Conservation (phyloP, 495 filamentous ascomycete genomes). For the Penicillium paxilli region DNA sequence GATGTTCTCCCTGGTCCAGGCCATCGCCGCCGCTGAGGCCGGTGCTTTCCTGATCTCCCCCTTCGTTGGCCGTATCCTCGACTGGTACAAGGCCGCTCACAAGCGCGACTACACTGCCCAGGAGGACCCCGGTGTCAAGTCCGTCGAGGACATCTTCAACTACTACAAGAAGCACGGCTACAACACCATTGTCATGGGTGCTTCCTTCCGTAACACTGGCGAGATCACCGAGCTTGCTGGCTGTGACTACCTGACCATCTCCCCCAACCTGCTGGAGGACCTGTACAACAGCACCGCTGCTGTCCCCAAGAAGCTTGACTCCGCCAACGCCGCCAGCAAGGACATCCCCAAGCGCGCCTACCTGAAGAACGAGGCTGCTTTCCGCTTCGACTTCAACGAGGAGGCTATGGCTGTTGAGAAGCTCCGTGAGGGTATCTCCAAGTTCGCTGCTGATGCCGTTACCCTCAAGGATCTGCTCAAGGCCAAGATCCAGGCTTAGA, state of each 20-base stretch:
- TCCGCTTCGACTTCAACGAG: slow-evolving; percentile 99
- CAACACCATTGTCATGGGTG: slow-evolving; percentile 99
- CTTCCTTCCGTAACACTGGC: slow-evolving; percentile 91
- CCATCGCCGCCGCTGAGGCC: slow-evolving; percentile 94
- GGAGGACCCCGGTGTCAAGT: slow-evolving; percentile 97
- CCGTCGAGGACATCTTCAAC: slow-evolving; percentile 95
- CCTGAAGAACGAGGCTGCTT: slow-evolving; percentile 82
- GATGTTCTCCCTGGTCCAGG: slow-evolving; percentile 96
- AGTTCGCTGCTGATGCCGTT: slow-evolving; percentile 94
- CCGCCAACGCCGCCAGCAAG: slow-evolving; percentile 60
- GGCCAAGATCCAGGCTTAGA: slow-evolving; percentile 71
- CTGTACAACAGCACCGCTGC: slow-evolving; percentile 74
- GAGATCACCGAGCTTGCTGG: slow-evolving; percentile 98
- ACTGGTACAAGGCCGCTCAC: slow-evolving; percentile 97
- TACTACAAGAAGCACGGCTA: slow-evolving; percentile 99
- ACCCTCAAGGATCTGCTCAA: slow-evolving; percentile 90
- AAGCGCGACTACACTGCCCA: slow-evolving; percentile 86
- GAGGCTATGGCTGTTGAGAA: slow-evolving; percentile 99
- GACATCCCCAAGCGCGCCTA: slow-evolving; percentile 87
- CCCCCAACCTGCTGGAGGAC: slow-evolving; percentile 91
- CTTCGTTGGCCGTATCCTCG: slow-evolving; percentile 98
- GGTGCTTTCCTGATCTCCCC: slow-evolving; percentile 98
- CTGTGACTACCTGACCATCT: slow-evolving; percentile 98
- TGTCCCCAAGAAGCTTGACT: slow-evolving; percentile 92
- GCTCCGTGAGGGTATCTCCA: slow-evolving; percentile 97